Evolutionary conservation across 2,329 filamentous ascomycete species (phyloP).

Genomic region (Alternaria rosae): DNA sequence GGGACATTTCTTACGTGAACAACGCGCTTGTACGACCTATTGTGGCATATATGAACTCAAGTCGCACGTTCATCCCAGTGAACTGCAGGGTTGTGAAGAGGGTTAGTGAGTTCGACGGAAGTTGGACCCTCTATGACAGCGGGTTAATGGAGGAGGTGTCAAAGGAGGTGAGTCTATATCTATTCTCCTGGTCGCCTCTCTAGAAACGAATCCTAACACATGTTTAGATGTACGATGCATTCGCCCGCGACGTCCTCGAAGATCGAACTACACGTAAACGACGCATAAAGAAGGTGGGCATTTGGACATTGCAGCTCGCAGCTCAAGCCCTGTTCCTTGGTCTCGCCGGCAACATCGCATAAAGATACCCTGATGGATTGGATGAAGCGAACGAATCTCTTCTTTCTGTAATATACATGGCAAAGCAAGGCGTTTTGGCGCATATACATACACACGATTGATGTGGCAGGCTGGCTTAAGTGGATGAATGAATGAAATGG

Average conservation of each 20-base stretch:
- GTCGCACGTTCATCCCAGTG: slow-evolving; percentile 93
- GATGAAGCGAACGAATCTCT: slow-evolving; percentile 10
- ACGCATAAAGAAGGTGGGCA: slow-evolving; percentile 91
- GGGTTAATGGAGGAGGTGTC: slow-evolving; percentile 93
- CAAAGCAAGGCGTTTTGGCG: slow-evolving; percentile 23
- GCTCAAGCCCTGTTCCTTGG: slow-evolving; percentile 95
- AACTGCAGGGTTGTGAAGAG: slow-evolving; percentile 93
- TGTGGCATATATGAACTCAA: slow-evolving; percentile 96
- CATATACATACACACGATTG: not conserved
- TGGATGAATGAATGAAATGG: not conserved
- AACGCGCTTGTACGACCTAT: slow-evolving; percentile 95
- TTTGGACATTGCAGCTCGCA: slow-evolving; percentile 93
- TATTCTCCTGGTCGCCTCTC: not conserved
- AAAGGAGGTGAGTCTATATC: slow-evolving; percentile 66
- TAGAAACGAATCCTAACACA: slow-evolving; percentile 7
- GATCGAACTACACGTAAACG: slow-evolving; percentile 86
- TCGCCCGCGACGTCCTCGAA: slow-evolving; percentile 89
- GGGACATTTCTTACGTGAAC: slow-evolving; percentile 92
- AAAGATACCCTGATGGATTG: slow-evolving; percentile 19
- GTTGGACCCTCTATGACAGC: slow-evolving; percentile 93
- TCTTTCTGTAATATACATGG: slow-evolving; percentile 20
- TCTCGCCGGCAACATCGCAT: slow-evolving; percentile 81
- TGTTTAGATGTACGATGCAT: slow-evolving; percentile 81
- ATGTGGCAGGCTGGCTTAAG: not conserved
- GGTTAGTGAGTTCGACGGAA: slow-evolving; percentile 87